Percentiles rank a stretch among this genome's conserved stretches.
Evolutionary conservation across 148 eudicot species (phyloP).

Genomic region (Rhododendron vialii): DNA sequence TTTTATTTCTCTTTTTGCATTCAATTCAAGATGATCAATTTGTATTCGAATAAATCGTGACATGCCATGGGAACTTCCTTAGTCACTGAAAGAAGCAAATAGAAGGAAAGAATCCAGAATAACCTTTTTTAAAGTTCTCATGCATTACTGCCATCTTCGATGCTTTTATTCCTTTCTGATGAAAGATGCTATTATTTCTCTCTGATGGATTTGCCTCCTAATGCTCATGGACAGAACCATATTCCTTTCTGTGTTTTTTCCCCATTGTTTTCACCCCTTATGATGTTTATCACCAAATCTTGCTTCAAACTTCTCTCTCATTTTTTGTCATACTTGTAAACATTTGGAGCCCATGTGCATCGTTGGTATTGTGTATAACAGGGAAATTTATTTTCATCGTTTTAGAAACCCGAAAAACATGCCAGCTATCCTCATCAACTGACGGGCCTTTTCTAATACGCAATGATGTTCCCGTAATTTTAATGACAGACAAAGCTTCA

Average conservation of each 20-base stretch:
- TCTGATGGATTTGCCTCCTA: not conserved
- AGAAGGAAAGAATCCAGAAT: not conserved
- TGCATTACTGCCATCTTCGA: not conserved
- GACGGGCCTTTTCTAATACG: not conserved
- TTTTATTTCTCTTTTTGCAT: not conserved
- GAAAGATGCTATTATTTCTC: not conserved
- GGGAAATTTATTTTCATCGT: not conserved
- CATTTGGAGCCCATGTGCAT: not conserved
- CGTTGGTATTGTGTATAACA: not conserved
- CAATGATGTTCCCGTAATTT: not conserved
- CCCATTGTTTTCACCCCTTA: not conserved
- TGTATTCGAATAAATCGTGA: not conserved
- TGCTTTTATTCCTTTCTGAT: not conserved
- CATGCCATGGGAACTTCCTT: not conserved
- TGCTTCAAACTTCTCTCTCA: not conserved
- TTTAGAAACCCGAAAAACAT: not conserved
- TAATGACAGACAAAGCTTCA: not conserved
- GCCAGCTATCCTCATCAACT: not conserved
- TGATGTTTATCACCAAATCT: not conserved
- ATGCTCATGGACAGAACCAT: not conserved
- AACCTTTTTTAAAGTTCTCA: not conserved
- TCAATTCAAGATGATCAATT: not conserved
- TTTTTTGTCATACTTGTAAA: not conserved
- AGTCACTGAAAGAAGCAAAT: not conserved
- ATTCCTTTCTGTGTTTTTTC: not conserved